phyloP scores from a whole-genome alignment of 176 grass and related monocot species.

The Elaeis guineensis region DNA sequence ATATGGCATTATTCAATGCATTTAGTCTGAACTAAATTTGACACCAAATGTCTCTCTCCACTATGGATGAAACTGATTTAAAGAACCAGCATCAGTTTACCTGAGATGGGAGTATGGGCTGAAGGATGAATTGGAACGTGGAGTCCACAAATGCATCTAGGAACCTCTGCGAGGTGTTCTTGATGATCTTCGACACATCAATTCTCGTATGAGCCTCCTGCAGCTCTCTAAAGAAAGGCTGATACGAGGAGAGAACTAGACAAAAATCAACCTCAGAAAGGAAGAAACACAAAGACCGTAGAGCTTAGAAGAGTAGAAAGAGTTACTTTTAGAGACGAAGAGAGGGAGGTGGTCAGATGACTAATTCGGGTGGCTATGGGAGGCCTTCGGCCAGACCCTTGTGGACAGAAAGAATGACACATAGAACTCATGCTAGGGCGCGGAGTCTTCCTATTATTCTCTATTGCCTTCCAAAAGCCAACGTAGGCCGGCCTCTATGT shows the following conservation, averaged over 20 bases:
- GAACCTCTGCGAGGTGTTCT: slow-evolving; percentile 12
- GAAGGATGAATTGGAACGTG: slow-evolving; percentile 27
- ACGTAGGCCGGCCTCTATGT: no score
- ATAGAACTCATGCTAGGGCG: no score
- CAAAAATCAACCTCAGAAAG: no score
- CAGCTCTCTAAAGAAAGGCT: slow-evolving; percentile 10
- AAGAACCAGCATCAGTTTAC: slow-evolving; percentile 1
- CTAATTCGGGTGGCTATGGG: slow-evolving; percentile 7
- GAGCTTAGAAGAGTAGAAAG: no score
- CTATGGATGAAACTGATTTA: no score
- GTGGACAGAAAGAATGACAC: no score
- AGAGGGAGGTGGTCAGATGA: background rate
- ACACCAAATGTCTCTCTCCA: no score
- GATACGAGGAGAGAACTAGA: background rate
- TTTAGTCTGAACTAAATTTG: no score
- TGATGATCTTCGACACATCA: slow-evolving; percentile 12
- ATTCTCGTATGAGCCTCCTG: slow-evolving; percentile 7
- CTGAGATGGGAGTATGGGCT: slow-evolving; percentile 28
- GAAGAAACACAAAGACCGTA: no score
- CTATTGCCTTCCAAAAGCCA: no score
- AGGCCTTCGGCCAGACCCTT: background rate
- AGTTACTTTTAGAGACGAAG: slow-evolving; percentile 20
- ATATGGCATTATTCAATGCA: no score
- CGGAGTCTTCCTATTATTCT: no score
- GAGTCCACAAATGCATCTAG: slow-evolving; percentile 34